Evolutionary conservation across 257 asterid genomes (phyloP).

Genomic region (Verbascum thapsus): DNA sequence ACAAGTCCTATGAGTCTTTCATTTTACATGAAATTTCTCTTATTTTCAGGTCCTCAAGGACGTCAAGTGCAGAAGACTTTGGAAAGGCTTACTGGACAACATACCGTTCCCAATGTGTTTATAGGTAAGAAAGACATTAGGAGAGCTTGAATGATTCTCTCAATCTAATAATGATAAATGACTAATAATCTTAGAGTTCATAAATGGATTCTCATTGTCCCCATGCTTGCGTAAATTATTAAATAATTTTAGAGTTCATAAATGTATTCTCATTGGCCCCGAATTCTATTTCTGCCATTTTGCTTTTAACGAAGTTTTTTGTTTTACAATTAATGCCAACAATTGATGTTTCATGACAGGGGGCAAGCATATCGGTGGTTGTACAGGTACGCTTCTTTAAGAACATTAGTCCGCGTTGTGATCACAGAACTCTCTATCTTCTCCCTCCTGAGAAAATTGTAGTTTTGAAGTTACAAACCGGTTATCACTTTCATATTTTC

Average conservation of each 20-base stretch:
- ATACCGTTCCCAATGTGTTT: constrained; percentile 93
- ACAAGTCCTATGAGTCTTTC: background rate
- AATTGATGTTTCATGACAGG: constrained; percentile 47
- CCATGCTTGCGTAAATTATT: too few species aligned
- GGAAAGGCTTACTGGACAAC: constrained; percentile 84
- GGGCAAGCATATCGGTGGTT: constrained; percentile 88
- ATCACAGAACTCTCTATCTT: background rate
- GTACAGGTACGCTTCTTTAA: constrained; percentile 64
- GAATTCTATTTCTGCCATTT: background rate
- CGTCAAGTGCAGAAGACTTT: constrained; percentile 73
- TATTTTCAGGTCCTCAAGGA: constrained; percentile 77
- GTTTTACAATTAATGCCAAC: constrained; percentile 5
- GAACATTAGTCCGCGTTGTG: constrained; percentile 11
- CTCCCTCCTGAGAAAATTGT: too few species aligned
- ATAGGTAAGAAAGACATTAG: constrained; percentile 59
- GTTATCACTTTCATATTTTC: too few species aligned
- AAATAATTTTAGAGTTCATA: too few species aligned
- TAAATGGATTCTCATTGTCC: too few species aligned
- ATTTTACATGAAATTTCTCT: constrained; percentile 10
- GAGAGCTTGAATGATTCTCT: constrained; percentile 1
- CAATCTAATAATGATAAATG: too few species aligned
- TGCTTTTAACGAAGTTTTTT: constrained; percentile 15
- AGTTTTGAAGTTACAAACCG: too few species aligned
- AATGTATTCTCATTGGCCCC: background rate
- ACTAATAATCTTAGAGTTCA: too few species aligned